Conservation (phyloP, 78 protist genomes). For the Bodo saltans region DNA sequence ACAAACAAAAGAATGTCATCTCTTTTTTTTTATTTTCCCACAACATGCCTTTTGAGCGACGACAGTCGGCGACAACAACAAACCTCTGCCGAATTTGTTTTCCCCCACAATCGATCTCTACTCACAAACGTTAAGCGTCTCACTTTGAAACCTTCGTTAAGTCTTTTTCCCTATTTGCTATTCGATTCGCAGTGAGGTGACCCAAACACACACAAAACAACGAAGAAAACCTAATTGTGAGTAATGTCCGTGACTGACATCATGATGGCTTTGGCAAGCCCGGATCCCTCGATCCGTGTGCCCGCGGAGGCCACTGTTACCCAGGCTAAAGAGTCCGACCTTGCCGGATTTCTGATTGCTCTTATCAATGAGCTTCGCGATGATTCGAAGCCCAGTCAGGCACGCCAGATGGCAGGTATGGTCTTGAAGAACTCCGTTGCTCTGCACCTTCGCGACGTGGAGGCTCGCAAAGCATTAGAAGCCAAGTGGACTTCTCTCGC, state of each 20-base stretch:
- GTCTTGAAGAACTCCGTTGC: slow-evolving; percentile 41
- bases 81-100: too few species aligned
- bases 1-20: too few species aligned
- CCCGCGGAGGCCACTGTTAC: slow-evolving; percentile 9
- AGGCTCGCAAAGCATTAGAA: neutral
- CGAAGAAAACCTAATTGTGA: too few species aligned
- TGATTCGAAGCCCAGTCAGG: slow-evolving; percentile 25
- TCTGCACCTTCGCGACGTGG: neutral
- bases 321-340: neutral
- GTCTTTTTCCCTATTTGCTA: too few species aligned
- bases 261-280: slow-evolving; percentile 9
- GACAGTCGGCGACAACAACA: too few species aligned
- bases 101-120: too few species aligned
- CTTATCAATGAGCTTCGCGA: slow-evolving; percentile 27
- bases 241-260: slow-evolving; percentile 7
- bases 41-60: too few species aligned
- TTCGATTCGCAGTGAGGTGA: too few species aligned
- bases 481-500: slow-evolving; percentile 28
- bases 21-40: too few species aligned
- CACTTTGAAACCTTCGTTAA: too few species aligned
- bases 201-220: too few species aligned
- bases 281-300: slow-evolving; percentile 5
- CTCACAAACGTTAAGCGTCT: too few species aligned
- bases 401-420: slow-evolving; percentile 41
- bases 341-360: neutral